Evolutionary conservation across 257 asterid species (phyloP), one percentile per base, ranked within the genome.

Genomic region (Apocynum venetum): DNA sequence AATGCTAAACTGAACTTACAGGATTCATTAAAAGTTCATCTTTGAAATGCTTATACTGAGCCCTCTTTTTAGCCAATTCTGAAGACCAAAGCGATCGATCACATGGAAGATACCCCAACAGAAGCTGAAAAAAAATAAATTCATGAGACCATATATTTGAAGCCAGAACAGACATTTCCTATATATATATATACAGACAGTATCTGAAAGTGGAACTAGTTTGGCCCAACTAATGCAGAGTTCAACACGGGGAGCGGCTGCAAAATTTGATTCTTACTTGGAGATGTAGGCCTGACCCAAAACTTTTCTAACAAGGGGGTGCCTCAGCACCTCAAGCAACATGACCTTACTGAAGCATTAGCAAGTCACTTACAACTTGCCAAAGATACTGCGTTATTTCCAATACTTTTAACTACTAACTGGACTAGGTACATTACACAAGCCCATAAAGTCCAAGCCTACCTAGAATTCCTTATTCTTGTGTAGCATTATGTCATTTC

Each of bases 11-110:
- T n/a, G 73, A 83, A 94, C 97, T 89, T 85, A 94, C 98, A 78
- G 98, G 98, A 85, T 91, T 92, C 96, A 92, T 90, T 84, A 94
- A 79, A 76, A 94, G 91, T 82, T 94, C 98, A 75, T 94, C 98
- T 83, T 94, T 92, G 83, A 94, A 94, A 49, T 88, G 88, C 75
- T 84, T 83, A 82, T 94, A 94, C 77, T 94, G 97, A 74, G 97
- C 86, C 82, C 97, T 88, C 87, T 91, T 94, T 81, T 91, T 94
- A 74, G 89, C 85, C 87, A 91, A 81, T 83, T 94, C 98, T 35
- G 90, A 86, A 80, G 96, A 82, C 98, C 98, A 94, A 70, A 88
- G 89, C 20, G 93, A 81, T 71, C 87, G 91, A 85, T 94, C 98
- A 36, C 88, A 66, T 47, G 98, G 97, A 55, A 92, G 87, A 84